Evolutionary conservation across 1,139 yeast genomes (phyloP), one percentile per base, ranked within the genome.

Genomic region (Zygosaccharomyces pseudobailii): DNA sequence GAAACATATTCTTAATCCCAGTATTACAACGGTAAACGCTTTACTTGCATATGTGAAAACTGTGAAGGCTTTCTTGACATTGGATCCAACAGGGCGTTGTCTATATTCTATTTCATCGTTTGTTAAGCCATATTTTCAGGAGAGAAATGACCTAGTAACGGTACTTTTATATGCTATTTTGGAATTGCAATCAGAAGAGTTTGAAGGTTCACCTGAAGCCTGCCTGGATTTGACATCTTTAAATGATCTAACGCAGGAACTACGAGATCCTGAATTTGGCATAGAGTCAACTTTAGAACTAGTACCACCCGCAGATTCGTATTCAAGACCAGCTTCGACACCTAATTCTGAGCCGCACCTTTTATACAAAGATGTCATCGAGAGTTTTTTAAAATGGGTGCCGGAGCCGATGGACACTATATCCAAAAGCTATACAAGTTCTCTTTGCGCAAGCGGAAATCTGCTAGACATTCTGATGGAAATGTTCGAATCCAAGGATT

Each of bases 351-450:
- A 38, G 17, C 31, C 41, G 23, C 41, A 38, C 9, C 31, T 52
- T 13, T 35, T 52, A 27, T 50, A 53, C 34, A 51, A 52, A 35
- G 52, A 49, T 38, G 51, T 59, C 10, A 33, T 59, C 21, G 49
- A 48, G 10, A 50, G 53, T 25, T 59, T 52, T 52, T 64, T 83
- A 3, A 71, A 76, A 27, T 90, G 97, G 97, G 69, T 68, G 6
- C 97, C 97, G 0, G 96, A 88, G 58, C 97, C 97, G 0, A 76
- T 86, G n/a, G 96, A 87, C 67, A 95, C 96, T 0, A 76, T 89
- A 6, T 87, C 95, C 0, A 95, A 87, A 62, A 87, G 86, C 28
- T 22, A 33, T 67, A 76, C 36, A 13, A 54, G 48, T n/a, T 39
- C 47, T 2, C 77, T 87, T 2, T 84, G 81, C 62, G 92, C 86